A percentile compares a stretch with the other conserved stretches of the same genome.
These are phyloP conservation scores for Acrodontium crateriforme DNA, from an alignment of 2,329 filamentous ascomycete species.

Conservation along the genomic window DNA sequence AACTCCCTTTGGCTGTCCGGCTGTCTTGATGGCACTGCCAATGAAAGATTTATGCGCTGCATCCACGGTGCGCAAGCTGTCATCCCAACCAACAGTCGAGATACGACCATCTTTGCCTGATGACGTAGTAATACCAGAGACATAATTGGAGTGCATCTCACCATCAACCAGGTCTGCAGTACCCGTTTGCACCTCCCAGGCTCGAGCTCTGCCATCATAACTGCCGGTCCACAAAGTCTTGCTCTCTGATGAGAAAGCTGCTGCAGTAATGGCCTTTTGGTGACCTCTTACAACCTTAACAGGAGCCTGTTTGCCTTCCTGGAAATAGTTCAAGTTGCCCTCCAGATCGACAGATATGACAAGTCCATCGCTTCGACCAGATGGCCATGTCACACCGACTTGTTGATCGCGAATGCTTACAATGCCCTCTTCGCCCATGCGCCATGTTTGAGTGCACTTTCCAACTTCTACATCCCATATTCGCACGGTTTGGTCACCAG, in stretches of 20 bases:
- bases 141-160: conserved; percentile 70
- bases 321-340: conserved; percentile 81
- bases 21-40: conserved; percentile 52
- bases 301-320: conserved; percentile 55
- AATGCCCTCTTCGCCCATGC: conserved; percentile 59
- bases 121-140: conserved; percentile 60
- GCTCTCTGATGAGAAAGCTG: conserved; percentile 37
- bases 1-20: conserved; percentile 69
- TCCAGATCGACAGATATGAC: conserved; percentile 81
- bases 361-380: conserved; percentile 66
- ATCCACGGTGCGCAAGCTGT: conserved; percentile 70
- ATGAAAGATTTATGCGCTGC: conserved; percentile 61
- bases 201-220: conserved; percentile 75
- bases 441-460: conserved; percentile 68
- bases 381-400: conserved; percentile 83
- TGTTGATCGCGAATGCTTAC: conserved; percentile 73
- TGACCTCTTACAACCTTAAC: conserved; percentile 69
- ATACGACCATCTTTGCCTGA: conserved; percentile 38
- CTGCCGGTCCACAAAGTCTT: conserved; percentile 76
- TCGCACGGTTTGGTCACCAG: conserved; percentile 86
- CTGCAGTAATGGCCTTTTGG: conserved; percentile 76
- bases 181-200: conserved; percentile 66
- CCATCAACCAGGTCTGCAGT: conserved; percentile 60
- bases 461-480: conserved; percentile 82
- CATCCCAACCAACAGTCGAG: conserved; percentile 91